Conservation (phyloP, 2,329 filamentous ascomycete species). For the Cladosporium sp. region DNA sequence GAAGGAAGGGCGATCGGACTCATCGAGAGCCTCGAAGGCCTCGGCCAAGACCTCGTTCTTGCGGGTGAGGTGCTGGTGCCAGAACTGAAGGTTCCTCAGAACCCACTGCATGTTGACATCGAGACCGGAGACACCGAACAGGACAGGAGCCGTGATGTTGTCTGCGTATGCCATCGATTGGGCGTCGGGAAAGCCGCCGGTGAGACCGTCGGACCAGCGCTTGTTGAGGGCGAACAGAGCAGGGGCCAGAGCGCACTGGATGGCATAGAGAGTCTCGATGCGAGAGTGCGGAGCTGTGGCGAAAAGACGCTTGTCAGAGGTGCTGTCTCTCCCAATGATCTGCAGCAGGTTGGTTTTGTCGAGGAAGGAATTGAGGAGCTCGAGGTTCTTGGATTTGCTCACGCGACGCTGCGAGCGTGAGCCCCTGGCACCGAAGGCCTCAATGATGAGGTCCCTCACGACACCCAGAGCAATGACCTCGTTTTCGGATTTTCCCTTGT, state of each 20-base stretch:
- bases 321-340: not conserved
- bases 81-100: conserved; percentile 49
- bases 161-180: conserved; percentile 43
- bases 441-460: conserved; percentile 39
- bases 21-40: conserved; percentile 33
- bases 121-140: conserved; percentile 32
- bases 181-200: conserved; percentile 38
- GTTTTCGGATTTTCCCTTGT: conserved; percentile 17
- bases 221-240: conserved; percentile 19
- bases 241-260: conserved; percentile 31
- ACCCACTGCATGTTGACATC: conserved; percentile 44
- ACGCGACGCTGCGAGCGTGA: conserved; percentile 19
- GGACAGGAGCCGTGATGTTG: conserved; percentile 35
- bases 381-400: conserved; percentile 33
- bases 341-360: conserved; percentile 13
- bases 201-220: conserved; percentile 8
- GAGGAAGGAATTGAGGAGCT: conserved; percentile 29
- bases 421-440: conserved; percentile 28
- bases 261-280: conserved; percentile 20
- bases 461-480: conserved; percentile 36
- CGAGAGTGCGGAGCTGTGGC: not conserved
- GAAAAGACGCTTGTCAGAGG: not conserved
- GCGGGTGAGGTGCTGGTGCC: conserved; percentile 46
- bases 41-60: conserved; percentile 35
- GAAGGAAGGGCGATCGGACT: conserved; percentile 37